Base-by-base conservation (phyloP, 2,329 filamentous ascomycete species). In the Torrubiellomyces zombiae region DNA sequence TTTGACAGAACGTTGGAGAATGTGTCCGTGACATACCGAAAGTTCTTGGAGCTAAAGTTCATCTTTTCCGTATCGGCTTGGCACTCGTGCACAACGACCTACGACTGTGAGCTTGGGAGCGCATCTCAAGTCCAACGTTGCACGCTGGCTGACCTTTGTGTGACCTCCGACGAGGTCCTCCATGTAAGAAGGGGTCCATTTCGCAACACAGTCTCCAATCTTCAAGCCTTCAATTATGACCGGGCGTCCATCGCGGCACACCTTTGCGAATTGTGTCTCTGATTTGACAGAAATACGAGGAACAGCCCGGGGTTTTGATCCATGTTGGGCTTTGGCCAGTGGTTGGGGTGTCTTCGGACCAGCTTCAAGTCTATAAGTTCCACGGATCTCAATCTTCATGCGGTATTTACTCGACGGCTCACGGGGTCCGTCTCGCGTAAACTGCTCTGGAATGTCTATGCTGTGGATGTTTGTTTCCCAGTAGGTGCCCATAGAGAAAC, bases 401-500 rank as follows among this genome's bases (percentile, higher is more conserved):
- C 31, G 19, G 20, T 44, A 30, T 23, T 36, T 45, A 6, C 37
- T 42, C 5, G 44, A 42, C 21, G 9, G 18, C 6, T 5, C 16
- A 17, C 20, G 16, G 16, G 18, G 10, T 7, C 4, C 15, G 5
- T 16, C 20, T 16, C 7, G 20, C 23, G 23, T 21, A 18, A 16
- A 9, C 7, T 16, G 13, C 8, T 16, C 20, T 10, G 20, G 32
- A 14, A 31, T 24, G 5, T 13, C 25, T 13, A 71, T 38, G 3
- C 50, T 44, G 25, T 57, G 75, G 9, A 61, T 55, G 2, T 68
- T 68, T 16, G 60, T 58, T 25, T 83, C 85, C 79, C 80, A 91
- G 40, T 69, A 83, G 6, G 78, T 79, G 2, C 83, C 83, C 63
- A 92, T 92, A 0, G 80, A 83, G 54, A 92, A 92, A 45, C 82